Evolutionary conservation across 768 basidiomycete genomes (phyloP), one percentile per base, ranked within the genome.

Genomic region (Tulasnella sp.): DNA sequence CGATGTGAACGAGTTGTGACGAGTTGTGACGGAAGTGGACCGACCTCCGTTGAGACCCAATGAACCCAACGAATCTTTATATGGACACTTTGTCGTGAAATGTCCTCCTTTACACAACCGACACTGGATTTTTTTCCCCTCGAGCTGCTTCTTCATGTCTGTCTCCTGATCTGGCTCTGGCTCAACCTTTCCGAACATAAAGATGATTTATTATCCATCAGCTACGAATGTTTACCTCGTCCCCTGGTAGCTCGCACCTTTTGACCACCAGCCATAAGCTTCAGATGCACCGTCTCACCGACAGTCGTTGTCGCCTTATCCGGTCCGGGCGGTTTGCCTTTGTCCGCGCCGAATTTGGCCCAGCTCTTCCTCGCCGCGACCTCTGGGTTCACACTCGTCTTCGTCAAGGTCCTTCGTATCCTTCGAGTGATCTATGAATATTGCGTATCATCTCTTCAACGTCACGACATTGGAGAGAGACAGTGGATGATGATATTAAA

Each of bases 31-130:
- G 42, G 19, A 43, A 24, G 38, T 5, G 10, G 29, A 48, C 74
- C 54, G 66, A n/a, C n/a, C n/a, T 78, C 83, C 83, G 74, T 55
- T 72, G 11, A 75, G 76, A 29, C 79, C 87, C 49, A 92, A 75
- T 2, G 81, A 86, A 9, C 83, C 84, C 12, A 99, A 79, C 8
- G 87, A 86, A 66, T 97, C 92, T 73, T 92, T 96, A 79, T 92
- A 93, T 4, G 96, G 96, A 78, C 96, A 98, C 71, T 93, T 92
- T 63, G 92, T 87, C 12, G 96, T 99, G 72, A 93, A 98, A 74
- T 98, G 96, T 63, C 87, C 87, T 53, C 94, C 96, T 69, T 94
- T 90, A 75, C 96, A 98, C 57, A 96, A 74, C 63, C 96, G 80
- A 78, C 96, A 99, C 45, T 78, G 72, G 63, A 99, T 88, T 68